Conservation (phyloP, 169 alveolate species). For the Cryptosporidium xiaoi region DNA sequence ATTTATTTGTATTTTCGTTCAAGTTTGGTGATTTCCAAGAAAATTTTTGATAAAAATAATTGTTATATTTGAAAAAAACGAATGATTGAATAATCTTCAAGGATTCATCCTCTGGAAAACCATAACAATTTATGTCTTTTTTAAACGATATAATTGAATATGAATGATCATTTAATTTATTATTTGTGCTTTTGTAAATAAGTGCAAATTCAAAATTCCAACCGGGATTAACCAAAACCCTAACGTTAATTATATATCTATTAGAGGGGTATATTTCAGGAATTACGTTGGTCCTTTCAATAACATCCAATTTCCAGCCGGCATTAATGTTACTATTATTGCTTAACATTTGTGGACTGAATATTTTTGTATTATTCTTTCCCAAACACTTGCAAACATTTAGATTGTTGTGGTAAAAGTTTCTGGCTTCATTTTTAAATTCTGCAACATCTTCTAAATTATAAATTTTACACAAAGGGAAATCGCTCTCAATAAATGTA, state of each 20-base stretch:
- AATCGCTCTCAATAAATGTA: conserved; percentile 33
- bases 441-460: background rate
- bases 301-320: conserved; percentile 43
- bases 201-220: conserved; percentile 57
- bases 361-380: background rate
- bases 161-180: background rate
- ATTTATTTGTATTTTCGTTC: background rate
- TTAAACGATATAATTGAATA: conserved; percentile 51
- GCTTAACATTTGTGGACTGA: conserved; percentile 19
- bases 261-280: conserved; percentile 36
- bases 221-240: conserved; percentile 62
- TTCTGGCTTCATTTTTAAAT: background rate
- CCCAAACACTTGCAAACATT: conserved; percentile 11
- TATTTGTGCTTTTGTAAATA: background rate
- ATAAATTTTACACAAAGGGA: conserved; percentile 19
- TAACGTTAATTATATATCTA: conserved; percentile 51
- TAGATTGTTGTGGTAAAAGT: background rate
- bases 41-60: background rate
- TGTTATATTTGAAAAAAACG: background rate
- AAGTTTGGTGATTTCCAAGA: conserved; percentile 4
- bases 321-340: conserved; percentile 2
- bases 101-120: conserved; percentile 62
- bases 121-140: conserved; percentile 34
- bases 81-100: conserved; percentile 34
- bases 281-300: background rate